Percentiles rank a stretch among this genome's conserved stretches.
Conservation (phyloP, 345 rosid species). For the Populus alba region DNA sequence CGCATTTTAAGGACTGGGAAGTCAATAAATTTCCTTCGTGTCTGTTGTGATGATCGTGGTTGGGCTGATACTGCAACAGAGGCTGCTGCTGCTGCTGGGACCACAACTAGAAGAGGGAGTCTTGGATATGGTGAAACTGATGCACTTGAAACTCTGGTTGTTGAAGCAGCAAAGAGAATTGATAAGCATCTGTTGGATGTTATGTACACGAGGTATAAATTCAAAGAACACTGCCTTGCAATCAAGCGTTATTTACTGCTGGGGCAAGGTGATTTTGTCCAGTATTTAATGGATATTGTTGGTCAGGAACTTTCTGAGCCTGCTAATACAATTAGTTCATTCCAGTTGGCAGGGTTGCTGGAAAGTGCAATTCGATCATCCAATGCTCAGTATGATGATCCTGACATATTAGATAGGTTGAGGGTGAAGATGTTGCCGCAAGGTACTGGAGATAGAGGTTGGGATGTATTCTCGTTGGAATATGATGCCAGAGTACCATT, state of each 20-base stretch:
- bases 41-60: constrained; percentile 90
- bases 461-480: constrained; percentile 97
- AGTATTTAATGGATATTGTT: constrained; percentile 86
- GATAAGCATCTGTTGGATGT: constrained; percentile 88
- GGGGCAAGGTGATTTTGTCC: constrained; percentile 99
- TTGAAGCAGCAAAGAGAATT: constrained; percentile 93
- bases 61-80: constrained; percentile 95
- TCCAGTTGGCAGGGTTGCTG: constrained; percentile 86
- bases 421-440: constrained; percentile 98
- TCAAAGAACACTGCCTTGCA: constrained; percentile 94
- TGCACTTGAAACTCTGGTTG: constrained; percentile 87
- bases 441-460: constrained; percentile 82
- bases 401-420: constrained; percentile 83
- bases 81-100: constrained; percentile 92
- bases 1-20: constrained; percentile 93
- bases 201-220: constrained; percentile 68
- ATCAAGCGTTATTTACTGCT: constrained; percentile 89
- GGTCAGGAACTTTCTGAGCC: constrained; percentile 97
- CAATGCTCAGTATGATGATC: constrained; percentile 96
- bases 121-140: constrained; percentile 95
- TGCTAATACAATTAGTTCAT: constrained; percentile 90
- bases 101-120: constrained; percentile 83
- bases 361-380: constrained; percentile 95
- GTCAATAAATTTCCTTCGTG: constrained; percentile 93
- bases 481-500: constrained; percentile 92